Conservation (phyloP, 306 rosid species). For the Gillenia trifoliata region DNA sequence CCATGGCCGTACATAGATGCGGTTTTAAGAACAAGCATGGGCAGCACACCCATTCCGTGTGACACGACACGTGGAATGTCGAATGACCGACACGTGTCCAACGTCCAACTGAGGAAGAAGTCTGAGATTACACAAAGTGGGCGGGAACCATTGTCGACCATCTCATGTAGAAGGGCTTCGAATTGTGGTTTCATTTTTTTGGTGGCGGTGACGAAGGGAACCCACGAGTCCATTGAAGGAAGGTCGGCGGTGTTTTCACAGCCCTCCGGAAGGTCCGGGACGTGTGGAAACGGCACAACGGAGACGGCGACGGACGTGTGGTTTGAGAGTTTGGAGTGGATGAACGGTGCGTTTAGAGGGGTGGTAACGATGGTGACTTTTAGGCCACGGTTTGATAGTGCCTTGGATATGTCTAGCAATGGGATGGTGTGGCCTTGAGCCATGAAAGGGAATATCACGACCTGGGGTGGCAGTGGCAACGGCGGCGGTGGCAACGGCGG, state of each 20-base stretch:
- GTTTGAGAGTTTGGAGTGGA: background rate
- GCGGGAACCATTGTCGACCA: slow-evolving; percentile 1
- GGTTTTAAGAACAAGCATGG: slow-evolving; percentile 10
- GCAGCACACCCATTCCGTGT: slow-evolving; percentile 18
- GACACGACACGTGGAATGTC: slow-evolving; percentile 16
- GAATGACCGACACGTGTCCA: slow-evolving; percentile 3
- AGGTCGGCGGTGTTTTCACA: slow-evolving; percentile 24
- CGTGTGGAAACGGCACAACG: slow-evolving; percentile 19
- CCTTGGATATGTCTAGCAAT: slow-evolving; percentile 23
- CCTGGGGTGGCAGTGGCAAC: background rate
- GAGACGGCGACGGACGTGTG: background rate
- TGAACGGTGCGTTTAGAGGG: slow-evolving; percentile 15
- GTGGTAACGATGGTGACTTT: slow-evolving; percentile 25
- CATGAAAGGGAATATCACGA: slow-evolving; percentile 28
- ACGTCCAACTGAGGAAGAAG: slow-evolving; percentile 25
- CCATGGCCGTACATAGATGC: background rate
- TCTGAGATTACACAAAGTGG: slow-evolving; percentile 29
- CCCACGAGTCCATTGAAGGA: slow-evolving; percentile 18
- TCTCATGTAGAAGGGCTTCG: slow-evolving; percentile 1
- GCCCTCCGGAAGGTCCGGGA: slow-evolving; percentile 18
- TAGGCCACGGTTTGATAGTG: slow-evolving; percentile 7
- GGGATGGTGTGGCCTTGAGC: slow-evolving; percentile 35
- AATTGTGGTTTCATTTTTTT: slow-evolving; percentile 13
- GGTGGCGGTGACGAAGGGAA: slow-evolving; percentile 14
- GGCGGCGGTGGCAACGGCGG: background rate